Conservation (phyloP, 306 rosid genomes). For the Vicia villosa region DNA sequence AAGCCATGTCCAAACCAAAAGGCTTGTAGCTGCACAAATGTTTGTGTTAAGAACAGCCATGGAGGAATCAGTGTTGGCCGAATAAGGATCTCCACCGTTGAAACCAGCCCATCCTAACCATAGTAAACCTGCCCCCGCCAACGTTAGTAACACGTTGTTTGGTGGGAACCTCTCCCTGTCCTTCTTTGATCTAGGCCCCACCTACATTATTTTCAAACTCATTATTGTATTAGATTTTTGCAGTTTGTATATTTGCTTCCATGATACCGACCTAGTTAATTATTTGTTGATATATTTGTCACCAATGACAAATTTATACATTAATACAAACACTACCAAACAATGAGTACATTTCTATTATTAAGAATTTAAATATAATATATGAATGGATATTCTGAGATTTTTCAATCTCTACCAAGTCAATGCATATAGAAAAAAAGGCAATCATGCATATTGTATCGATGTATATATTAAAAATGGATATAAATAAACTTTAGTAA, state of each 20-base stretch:
- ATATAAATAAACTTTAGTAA: too few species aligned
- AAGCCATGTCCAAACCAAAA: slow-evolving; percentile 66
- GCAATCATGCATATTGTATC: not conserved
- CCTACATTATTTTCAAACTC: slow-evolving; percentile 37
- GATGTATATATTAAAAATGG: not conserved
- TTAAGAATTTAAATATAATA: not conserved
- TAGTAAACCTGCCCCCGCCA: slow-evolving; percentile 69
- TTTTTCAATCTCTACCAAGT: not conserved
- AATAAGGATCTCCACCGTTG: slow-evolving; percentile 80
- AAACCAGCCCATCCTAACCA: slow-evolving; percentile 88
- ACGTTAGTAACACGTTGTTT: slow-evolving; percentile 61
- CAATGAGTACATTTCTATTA: not conserved
- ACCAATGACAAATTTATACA: not conserved
- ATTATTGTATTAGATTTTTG: not conserved
- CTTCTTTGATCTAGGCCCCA: slow-evolving; percentile 59
- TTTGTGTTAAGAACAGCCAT: slow-evolving; percentile 77
- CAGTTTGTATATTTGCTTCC: not conserved
- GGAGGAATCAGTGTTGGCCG: slow-evolving; percentile 68
- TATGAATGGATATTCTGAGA: not conserved
- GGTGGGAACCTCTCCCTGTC: slow-evolving; percentile 81
- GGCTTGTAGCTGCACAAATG: slow-evolving; percentile 78
- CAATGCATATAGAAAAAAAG: slow-evolving; percentile 8
- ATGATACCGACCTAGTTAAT: not conserved
- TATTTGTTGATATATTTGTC: not conserved
- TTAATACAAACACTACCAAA: slow-evolving; percentile 2